phyloP scores from a whole-genome alignment of 208 protist genomes.

The Wallacemonas sp. region DNA sequence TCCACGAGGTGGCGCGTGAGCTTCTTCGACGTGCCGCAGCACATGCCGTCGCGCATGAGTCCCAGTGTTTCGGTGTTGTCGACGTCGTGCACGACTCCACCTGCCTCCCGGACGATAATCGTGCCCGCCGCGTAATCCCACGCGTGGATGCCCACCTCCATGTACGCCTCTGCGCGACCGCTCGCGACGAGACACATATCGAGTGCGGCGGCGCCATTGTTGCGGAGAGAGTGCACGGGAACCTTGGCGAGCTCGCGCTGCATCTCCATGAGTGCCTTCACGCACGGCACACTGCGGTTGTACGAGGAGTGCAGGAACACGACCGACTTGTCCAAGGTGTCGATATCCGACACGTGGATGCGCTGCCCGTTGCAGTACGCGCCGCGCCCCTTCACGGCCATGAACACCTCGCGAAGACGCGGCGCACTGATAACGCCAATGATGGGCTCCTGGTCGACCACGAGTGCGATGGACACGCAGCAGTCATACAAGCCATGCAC shows the following conservation, averaged over 20 bases:
- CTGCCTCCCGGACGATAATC: slow-evolving; percentile 85
- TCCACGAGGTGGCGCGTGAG: slow-evolving; percentile 54
- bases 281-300: slow-evolving; percentile 45
- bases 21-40: slow-evolving; percentile 59
- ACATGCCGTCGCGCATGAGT: slow-evolving; percentile 55
- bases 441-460: slow-evolving; percentile 62
- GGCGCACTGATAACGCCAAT: slow-evolving; percentile 81
- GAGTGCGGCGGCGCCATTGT: slow-evolving; percentile 64
- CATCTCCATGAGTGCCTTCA: slow-evolving; percentile 56
- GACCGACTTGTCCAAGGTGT: slow-evolving; percentile 47
- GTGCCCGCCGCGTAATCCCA: slow-evolving; percentile 82
- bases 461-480: slow-evolving; percentile 83
- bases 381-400: slow-evolving; percentile 69
- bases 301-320: slow-evolving; percentile 63
- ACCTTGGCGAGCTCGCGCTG: slow-evolving; percentile 52
- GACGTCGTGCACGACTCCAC: slow-evolving; percentile 85
- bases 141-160: slow-evolving; percentile 69
- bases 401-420: slow-evolving; percentile 77
- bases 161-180: slow-evolving; percentile 72
- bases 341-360: slow-evolving; percentile 63
- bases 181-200: slow-evolving; percentile 88
- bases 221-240: slow-evolving; percentile 77
- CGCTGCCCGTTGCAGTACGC: slow-evolving; percentile 86
- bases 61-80: slow-evolving; percentile 60
- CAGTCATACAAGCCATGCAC: slow-evolving; percentile 84